Percentiles rank a stretch among this genome's conserved stretches.
phyloP scores from a whole-genome alignment of 1,284 basidiomycete genomes.

The Heterobasidion parviporum region DNA sequence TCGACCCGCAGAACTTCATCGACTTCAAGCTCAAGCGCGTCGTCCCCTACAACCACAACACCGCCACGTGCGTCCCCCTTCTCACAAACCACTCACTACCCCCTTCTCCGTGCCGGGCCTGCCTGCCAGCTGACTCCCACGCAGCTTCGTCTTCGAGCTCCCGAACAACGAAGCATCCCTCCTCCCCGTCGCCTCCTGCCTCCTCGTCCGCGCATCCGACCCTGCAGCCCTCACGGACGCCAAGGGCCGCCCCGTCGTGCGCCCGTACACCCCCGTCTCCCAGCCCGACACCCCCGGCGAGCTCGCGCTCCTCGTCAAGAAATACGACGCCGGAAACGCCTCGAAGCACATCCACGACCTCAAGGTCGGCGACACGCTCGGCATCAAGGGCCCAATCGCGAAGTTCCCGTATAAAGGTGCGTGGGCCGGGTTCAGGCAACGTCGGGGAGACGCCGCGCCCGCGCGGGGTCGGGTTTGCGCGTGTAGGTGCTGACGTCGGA shows the following conservation, averaged over 20 bases:
- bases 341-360: constrained; percentile 69
- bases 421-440: constrained; percentile 8
- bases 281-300: constrained; percentile 66
- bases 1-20: constrained; percentile 67
- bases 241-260: constrained; percentile 85
- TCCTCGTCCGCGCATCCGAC: constrained; percentile 50
- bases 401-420: constrained; percentile 79
- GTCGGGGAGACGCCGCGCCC: constrained; percentile 1
- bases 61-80: constrained; percentile 44
- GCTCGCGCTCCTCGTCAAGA: constrained; percentile 82
- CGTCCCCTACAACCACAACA: constrained; percentile 90
- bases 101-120: neutral
- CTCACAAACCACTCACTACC: neutral
- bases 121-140: neutral
- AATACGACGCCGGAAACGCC: constrained; percentile 73
- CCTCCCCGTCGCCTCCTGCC: constrained; percentile 67
- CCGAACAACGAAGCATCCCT: constrained; percentile 76
- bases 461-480: neutral
- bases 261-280: constrained; percentile 85
- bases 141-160: constrained; percentile 79
- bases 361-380: constrained; percentile 76
- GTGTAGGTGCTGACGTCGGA: too few relatives aligned
- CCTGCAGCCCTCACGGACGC: constrained; percentile 58
- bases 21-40: constrained; percentile 82
- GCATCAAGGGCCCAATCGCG: constrained; percentile 84